Evolutionary conservation across 2,329 filamentous ascomycete species (phyloP).

Genomic region (Fusarium sp.): DNA sequence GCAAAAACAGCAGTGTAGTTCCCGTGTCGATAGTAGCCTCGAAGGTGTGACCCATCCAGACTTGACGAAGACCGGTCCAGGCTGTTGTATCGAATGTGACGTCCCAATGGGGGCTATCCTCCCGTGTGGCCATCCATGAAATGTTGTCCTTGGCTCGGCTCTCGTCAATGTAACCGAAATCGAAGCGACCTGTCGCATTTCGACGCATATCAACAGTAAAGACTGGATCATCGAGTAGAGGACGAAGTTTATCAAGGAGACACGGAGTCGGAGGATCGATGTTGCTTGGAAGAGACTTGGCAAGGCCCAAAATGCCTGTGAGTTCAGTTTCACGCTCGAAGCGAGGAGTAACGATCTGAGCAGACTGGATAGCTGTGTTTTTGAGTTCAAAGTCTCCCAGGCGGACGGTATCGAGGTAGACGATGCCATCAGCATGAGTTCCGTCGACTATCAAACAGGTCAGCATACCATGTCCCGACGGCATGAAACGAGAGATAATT

Average conservation of each 20-base stretch:
- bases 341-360: constrained; percentile 53
- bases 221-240: constrained; percentile 52
- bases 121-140: constrained; percentile 52
- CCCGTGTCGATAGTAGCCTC: constrained; percentile 74
- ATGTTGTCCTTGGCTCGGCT: constrained; percentile 52
- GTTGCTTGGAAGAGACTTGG: constrained; percentile 57
- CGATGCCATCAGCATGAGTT: constrained; percentile 56
- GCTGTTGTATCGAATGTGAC: constrained; percentile 60
- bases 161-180: constrained; percentile 61
- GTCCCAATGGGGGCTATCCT: constrained; percentile 52
- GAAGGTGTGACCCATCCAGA: constrained; percentile 59
- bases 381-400: constrained; percentile 57
- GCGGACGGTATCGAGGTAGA: constrained; percentile 61
- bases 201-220: constrained; percentile 62
- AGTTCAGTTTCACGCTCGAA: constrained; percentile 55
- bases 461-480: background rate
- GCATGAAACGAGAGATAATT: constrained; percentile 31
- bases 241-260: constrained; percentile 56
- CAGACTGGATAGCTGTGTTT: constrained; percentile 61
- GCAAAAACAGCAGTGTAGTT: constrained; percentile 72
- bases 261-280: constrained; percentile 54
- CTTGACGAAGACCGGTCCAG: constrained; percentile 57
- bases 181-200: constrained; percentile 59
- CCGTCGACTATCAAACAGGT: constrained; percentile 52
- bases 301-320: constrained; percentile 64